These are phyloP conservation scores for Spathaspora jeffriesii DNA, from an alignment of 1,139 yeast species.

Conservation along the genomic window DNA sequence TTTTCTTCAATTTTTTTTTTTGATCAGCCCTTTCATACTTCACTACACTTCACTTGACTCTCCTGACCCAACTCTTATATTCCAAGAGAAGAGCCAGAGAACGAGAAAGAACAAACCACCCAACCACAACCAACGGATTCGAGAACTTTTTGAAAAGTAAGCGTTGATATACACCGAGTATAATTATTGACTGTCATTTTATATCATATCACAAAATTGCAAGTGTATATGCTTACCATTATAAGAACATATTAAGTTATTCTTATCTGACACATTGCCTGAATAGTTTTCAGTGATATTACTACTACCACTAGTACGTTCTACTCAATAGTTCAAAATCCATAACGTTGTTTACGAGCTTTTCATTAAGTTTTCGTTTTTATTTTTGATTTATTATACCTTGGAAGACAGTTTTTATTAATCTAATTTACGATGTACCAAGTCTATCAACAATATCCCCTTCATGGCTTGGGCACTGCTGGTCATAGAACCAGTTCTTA, in stretches of 20 bases:
- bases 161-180: neutral
- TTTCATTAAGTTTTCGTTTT: conserved; percentile 42
- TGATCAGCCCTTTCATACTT: conserved; percentile 2
- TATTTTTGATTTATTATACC: conserved; percentile 6
- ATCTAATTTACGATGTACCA: conserved; percentile 6
- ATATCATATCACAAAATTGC: neutral
- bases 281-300: neutral
- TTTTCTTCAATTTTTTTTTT: neutral
- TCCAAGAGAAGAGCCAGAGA: conserved; percentile 2
- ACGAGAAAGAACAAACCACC: neutral
- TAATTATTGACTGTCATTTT: too few species aligned
- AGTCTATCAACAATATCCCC: conserved; percentile 17
- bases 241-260: neutral
- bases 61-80: conserved; percentile 2
- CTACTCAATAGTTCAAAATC: neutral
- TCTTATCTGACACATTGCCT: neutral
- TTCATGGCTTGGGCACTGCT: conserved; percentile 34
- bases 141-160: neutral
- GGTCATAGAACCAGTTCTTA: conserved; percentile 38
- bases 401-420: neutral
- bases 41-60: conserved; percentile 2
- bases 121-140: conserved; percentile 1
- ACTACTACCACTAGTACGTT: neutral
- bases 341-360: conserved; percentile 26
- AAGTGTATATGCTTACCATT: neutral